Base-by-base conservation (phyloP, 2,329 filamentous ascomycete species). In the Ceratocystis eucalypticola region DNA sequence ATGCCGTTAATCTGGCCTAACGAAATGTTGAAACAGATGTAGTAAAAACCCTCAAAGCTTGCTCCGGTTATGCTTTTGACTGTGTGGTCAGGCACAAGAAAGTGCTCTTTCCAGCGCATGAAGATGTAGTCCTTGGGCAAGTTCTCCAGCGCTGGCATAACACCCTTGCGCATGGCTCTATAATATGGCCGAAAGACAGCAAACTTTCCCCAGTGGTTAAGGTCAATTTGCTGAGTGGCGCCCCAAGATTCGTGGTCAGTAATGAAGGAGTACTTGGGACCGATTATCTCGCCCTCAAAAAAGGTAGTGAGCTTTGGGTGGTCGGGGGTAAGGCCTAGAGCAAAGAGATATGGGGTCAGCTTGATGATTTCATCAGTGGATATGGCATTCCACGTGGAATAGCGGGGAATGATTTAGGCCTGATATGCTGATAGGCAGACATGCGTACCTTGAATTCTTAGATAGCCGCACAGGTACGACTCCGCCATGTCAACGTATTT, bases 101-200 rank as follows among this genome's bases (percentile, higher is more conserved):
- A 99, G 72, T 96, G 91, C 74, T 99, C 94, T 76, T 99, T 99
- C 94, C 94, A 99, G 68, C 94, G 86, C 94, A 99, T 99, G 73
- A 96, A 99, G 41, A 99, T 87, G 74, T 95, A 87, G 71, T 96
- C 92, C 69, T 86, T 82, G 73, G 95, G 88, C 61, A 85, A 83
- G 71, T 88, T 84, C 71, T 95, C 88, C 78, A 86, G 78, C 78
- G 85, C 79, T 79, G 73, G 71, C 33, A 80, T 75, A 25, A 84
- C 75, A 17, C 83, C 82, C 71, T 82, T 85, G 59, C 79, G 79
- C 44, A 80, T 81, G 67, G 80, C 78, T 71, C 84, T 85, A 57
- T 78, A 76, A 67, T 93, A 85, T 1, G 89, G 91, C 65, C 88
- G 84, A 80, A 95, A 97, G 7, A 91, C 88, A 1, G 84, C 83